Percentiles rank a stretch among this genome's conserved stretches.
Conservation (phyloP, 306 rosid genomes). For the Cucurbita maxima region DNA sequence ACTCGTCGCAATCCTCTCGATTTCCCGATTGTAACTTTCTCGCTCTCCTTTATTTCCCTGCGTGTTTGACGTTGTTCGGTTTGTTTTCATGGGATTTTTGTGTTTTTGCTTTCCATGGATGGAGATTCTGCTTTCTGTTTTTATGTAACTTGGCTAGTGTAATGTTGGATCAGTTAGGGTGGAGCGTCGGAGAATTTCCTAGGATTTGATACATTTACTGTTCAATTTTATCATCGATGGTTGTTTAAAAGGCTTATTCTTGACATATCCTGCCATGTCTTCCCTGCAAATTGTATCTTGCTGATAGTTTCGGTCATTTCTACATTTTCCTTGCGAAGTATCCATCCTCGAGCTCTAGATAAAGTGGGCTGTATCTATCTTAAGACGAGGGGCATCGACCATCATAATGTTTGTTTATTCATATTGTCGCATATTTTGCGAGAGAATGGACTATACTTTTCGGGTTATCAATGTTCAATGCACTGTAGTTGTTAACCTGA, state of each 20-base stretch:
- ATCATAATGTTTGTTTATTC: background rate
- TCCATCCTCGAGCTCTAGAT: background rate
- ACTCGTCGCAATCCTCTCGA: slow-evolving; percentile 81
- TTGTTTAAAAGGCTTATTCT: background rate
- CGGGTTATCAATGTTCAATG: background rate
- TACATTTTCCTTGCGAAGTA: background rate
- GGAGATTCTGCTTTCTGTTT: background rate
- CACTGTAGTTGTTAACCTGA: background rate
- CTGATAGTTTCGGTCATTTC: background rate
- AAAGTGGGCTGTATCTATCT: background rate
- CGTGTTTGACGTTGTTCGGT: background rate
- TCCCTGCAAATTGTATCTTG: background rate
- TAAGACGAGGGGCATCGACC: background rate
- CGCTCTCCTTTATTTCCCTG: background rate
- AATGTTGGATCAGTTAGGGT: background rate
- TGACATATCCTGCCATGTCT: background rate
- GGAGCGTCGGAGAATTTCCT: background rate
- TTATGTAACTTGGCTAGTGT: background rate
- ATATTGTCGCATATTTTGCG: background rate
- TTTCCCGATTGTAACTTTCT: slow-evolving; percentile 40
- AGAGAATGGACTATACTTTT: background rate
- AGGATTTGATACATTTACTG: background rate
- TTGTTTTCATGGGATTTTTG: background rate
- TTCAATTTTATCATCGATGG: background rate
- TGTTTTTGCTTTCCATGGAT: background rate